Percentiles rank a stretch among this genome's conserved stretches.
Conservation (phyloP, 2,329 filamentous ascomycete species). For the Pestalotiopsis sp. region DNA sequence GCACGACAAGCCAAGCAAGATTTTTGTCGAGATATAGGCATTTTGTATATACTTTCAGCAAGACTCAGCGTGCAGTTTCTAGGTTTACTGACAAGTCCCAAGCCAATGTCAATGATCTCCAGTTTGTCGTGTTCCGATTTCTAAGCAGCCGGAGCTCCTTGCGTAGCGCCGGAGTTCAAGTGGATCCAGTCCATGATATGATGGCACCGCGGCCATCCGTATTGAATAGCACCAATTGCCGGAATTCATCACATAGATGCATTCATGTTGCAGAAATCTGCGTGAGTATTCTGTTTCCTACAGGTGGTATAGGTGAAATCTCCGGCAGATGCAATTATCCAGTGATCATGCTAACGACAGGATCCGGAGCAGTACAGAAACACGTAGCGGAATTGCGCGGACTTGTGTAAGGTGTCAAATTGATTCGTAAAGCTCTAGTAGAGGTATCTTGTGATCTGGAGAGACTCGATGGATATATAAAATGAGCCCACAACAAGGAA, state of each 20-base stretch:
- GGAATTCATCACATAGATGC: no score
- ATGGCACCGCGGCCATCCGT: no score
- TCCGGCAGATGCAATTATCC: no score
- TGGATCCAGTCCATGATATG: constrained; percentile 7
- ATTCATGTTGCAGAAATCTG: no score
- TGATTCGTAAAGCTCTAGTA: background rate
- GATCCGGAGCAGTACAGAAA: background rate
- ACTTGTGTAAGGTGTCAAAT: background rate
- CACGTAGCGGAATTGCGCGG: background rate
- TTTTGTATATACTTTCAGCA: constrained; percentile 8
- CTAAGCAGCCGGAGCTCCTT: constrained; percentile 9
- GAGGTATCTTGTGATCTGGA: background rate
- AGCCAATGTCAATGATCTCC: background rate
- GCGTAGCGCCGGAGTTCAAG: constrained; percentile 19
- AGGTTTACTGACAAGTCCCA: no score
- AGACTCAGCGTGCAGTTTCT: no score
- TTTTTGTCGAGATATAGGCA: constrained; percentile 29
- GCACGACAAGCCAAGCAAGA: constrained; percentile 27
- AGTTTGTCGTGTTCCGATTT: constrained; percentile 5
- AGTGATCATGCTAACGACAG: background rate
- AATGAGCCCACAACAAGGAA: background rate
- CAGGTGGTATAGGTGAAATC: no score
- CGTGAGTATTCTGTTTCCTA: no score
- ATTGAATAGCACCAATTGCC: no score
- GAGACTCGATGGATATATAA: background rate